A percentile compares a stretch with the other conserved stretches of the same genome.
These are phyloP conservation scores for Penicillium sp. DNA, from an alignment of 2,329 filamentous ascomycete species.

Conservation along the genomic window DNA sequence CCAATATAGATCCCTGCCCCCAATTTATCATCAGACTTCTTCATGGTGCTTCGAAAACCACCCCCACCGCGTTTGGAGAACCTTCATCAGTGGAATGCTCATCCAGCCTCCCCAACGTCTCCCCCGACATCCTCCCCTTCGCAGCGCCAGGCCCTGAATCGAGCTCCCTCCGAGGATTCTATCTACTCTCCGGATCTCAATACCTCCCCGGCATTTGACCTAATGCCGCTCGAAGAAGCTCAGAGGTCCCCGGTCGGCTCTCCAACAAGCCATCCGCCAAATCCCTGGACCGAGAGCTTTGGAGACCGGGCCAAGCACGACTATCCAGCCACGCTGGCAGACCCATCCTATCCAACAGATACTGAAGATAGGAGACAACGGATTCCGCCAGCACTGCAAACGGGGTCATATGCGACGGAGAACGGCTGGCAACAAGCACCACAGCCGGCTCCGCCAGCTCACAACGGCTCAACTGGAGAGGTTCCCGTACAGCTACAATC, in stretches of 20 bases:
- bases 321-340: conserved; percentile 16
- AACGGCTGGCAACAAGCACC: conserved; percentile 28
- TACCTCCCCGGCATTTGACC: conserved; percentile 46
- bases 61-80: conserved; percentile 45
- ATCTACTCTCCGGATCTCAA: conserved; percentile 47
- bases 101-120: conserved; percentile 40
- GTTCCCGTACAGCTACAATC: conserved; percentile 43
- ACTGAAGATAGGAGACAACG: conserved; percentile 16
- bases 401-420: conserved; percentile 33
- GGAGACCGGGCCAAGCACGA: conserved; percentile 31
- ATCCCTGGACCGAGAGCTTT: conserved; percentile 42
- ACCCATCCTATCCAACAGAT: conserved; percentile 15
- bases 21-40: conserved; percentile 16
- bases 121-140: conserved; percentile 37
- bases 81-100: conserved; percentile 40
- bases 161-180: conserved; percentile 38
- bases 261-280: conserved; percentile 36
- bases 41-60: conserved; percentile 50
- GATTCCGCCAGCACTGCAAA: conserved; percentile 32
- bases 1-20: neutral
- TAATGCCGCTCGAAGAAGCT: conserved; percentile 47
- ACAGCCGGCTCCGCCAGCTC: conserved; percentile 11
- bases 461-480: conserved; percentile 30
- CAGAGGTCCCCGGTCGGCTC: conserved; percentile 44
- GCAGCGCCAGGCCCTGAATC: conserved; percentile 37